Evolutionary conservation across 768 basidiomycete species (phyloP), one percentile per base, ranked within the genome.

Genomic region (Pleurotus tuber-regium): DNA sequence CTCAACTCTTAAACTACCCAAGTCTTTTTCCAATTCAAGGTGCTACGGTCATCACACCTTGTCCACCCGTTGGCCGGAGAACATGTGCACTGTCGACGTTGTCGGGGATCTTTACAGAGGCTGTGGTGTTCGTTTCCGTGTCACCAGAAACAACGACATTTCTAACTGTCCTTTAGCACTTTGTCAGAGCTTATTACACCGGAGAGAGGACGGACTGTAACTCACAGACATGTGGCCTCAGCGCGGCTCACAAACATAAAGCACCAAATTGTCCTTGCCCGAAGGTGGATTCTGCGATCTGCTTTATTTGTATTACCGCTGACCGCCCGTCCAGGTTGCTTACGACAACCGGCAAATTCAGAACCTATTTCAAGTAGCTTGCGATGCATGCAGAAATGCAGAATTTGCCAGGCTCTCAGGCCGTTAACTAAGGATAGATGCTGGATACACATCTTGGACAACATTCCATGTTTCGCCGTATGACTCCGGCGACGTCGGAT

Each of bases 351-450:
- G 79, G 49, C 73, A 76, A 33, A 81, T 88, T 31, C 68, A 76
- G 52, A 89, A 81, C 63, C 71, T 87, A 64, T 84, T 88, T 58
- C 84, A 85, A 58, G 75, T 76, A 52, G 70, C 77, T 51, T 87
- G 86, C 67, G 85, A 84, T 4, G 56, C 42, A 1, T 87, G 86
- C 69, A 73, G 70, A 55, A 62, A 54, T 12, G 66, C 68, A 26
- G 70, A 70, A 55, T 63, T 68, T 42, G 67, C 60, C 49, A 69
- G 60, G n/a, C 35, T 51, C 19, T 42, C 55, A 35, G 39, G 55
- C 24, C 44, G 44, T n/a, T 35, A 18, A 47, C 10, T 16, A 11
- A 41, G 62, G 59, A 54, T 50, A 62, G n/a, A 66, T 59, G 33
- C 52, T 58, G 29, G 54, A 24, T 41, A 33, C 31, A 36, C 25